Conservation (phyloP, 2,329 filamentous ascomycete species). For the Xylariomycetidae sp. region DNA sequence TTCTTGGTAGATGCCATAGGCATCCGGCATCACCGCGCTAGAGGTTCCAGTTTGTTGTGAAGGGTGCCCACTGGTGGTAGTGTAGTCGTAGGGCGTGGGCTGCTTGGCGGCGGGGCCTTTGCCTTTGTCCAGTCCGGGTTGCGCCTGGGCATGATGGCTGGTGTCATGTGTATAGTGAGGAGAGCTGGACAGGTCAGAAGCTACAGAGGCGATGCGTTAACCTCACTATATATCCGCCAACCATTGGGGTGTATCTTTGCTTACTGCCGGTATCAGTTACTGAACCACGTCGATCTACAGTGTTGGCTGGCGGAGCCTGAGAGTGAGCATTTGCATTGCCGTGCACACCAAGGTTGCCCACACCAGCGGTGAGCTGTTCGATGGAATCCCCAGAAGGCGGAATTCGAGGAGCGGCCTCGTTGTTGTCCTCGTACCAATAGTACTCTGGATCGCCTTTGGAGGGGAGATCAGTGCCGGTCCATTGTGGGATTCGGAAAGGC, state of each 20-base stretch:
- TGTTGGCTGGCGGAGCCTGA: neutral
- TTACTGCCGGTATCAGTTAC: no score
- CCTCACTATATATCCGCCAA: no score
- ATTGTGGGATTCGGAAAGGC: conserved; percentile 2
- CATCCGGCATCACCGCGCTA: no score
- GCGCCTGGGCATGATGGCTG: conserved; percentile 6
- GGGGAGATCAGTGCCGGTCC: conserved; percentile 9
- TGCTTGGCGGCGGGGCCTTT: neutral
- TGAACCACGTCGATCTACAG: conserved; percentile 4
- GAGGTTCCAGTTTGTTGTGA: no score
- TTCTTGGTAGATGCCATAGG: no score
- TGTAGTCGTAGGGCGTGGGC: no score
- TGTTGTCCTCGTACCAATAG: conserved; percentile 9
- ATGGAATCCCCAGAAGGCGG: conserved; percentile 3
- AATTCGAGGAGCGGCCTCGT: neutral
- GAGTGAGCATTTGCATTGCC: conserved; percentile 9
- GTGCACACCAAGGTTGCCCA: conserved; percentile 14
- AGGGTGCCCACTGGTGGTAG: no score
- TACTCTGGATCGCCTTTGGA: conserved; percentile 15
- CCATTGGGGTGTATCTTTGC: no score
- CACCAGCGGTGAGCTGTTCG: conserved; percentile 11
- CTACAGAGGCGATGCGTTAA: no score
- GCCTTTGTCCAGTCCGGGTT: conserved; percentile 17
- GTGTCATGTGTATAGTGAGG: conserved; percentile 18
- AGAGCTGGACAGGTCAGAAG: conserved; percentile 5